Conservation (phyloP, 2,329 filamentous ascomycete species). For the Leptodontidium sp. region DNA sequence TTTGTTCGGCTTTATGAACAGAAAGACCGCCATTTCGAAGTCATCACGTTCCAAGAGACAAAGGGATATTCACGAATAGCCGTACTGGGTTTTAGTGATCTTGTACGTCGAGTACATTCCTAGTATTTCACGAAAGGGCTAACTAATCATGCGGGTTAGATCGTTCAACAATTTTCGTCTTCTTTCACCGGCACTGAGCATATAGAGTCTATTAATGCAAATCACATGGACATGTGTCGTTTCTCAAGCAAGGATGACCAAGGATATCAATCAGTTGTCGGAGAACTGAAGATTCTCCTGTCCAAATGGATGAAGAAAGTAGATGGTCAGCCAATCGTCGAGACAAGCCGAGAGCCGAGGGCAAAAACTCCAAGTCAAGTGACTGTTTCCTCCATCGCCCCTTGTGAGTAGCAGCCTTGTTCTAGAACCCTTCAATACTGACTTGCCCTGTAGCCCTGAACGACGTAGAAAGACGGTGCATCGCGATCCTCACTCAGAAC, state of each 20-base stretch:
- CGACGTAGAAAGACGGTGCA: constrained; percentile 47
- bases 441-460: constrained; percentile 43
- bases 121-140: background rate
- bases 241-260: constrained; percentile 37
- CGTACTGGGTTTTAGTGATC: constrained; percentile 22
- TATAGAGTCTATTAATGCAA: constrained; percentile 39
- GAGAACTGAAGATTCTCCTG: constrained; percentile 39
- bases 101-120: constrained; percentile 11
- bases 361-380: constrained; percentile 14
- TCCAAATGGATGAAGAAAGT: constrained; percentile 21
- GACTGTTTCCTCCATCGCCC: constrained; percentile 25
- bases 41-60: constrained; percentile 37
- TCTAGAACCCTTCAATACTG: constrained; percentile 20
- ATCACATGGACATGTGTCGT: constrained; percentile 44
- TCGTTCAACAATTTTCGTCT: constrained; percentile 44
- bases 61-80: constrained; percentile 31
- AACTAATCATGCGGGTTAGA: constrained; percentile 31
- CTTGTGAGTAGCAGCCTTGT: constrained; percentile 30
- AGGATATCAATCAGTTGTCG: constrained; percentile 35
- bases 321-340: background rate
- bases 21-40: constrained; percentile 26
- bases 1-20: constrained; percentile 36
- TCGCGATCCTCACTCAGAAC: constrained; percentile 45
- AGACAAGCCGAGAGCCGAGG: background rate
- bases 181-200: constrained; percentile 32